These are phyloP conservation scores for Cladosporium sp. DNA, from an alignment of 2,329 filamentous ascomycete species.

Conservation along the genomic window DNA sequence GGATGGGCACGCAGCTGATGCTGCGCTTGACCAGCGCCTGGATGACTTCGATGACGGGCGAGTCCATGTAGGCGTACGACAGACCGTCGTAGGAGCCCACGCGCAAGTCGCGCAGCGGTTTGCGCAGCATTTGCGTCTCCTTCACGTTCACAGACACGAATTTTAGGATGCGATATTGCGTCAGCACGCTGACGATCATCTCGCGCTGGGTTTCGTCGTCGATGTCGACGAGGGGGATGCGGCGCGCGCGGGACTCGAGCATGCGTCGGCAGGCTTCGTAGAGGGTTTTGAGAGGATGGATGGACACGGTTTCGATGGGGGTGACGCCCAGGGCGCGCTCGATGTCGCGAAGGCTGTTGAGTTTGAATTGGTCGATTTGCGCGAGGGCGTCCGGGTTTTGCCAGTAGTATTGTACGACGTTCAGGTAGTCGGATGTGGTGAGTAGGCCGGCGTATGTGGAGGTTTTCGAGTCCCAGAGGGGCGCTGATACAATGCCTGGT, in stretches of 20 bases:
- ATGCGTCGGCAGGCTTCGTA: constrained; percentile 95
- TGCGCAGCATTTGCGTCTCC: constrained; percentile 83
- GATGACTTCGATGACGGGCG: constrained; percentile 89
- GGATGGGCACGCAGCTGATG: constrained; percentile 90
- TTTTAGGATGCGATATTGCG: constrained; percentile 96
- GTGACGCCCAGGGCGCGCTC: constrained; percentile 89
- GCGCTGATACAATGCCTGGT: constrained; percentile 91
- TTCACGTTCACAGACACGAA: constrained; percentile 95
- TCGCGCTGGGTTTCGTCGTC: constrained; percentile 91
- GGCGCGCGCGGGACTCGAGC: constrained; percentile 86
- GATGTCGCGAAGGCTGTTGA: constrained; percentile 91
- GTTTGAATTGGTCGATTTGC: constrained; percentile 87
- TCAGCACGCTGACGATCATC: constrained; percentile 94
- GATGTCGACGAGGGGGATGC: constrained; percentile 88
- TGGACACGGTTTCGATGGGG: constrained; percentile 92
- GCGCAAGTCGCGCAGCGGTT: constrained; percentile 72
- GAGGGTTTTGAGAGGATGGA: constrained; percentile 82
- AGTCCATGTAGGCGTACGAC: constrained; percentile 81
- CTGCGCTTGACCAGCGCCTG: constrained; percentile 88
- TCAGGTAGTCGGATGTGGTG: constrained; percentile 96
- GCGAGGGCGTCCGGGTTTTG: constrained; percentile 88
- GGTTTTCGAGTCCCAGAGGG: constrained; percentile 90
- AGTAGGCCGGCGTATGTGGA: constrained; percentile 92
- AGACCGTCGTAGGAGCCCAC: constrained; percentile 81
- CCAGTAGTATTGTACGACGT: constrained; percentile 98